Base-by-base conservation (phyloP, 2,329 filamentous ascomycete species). In the Calonectria multiphialidica region DNA sequence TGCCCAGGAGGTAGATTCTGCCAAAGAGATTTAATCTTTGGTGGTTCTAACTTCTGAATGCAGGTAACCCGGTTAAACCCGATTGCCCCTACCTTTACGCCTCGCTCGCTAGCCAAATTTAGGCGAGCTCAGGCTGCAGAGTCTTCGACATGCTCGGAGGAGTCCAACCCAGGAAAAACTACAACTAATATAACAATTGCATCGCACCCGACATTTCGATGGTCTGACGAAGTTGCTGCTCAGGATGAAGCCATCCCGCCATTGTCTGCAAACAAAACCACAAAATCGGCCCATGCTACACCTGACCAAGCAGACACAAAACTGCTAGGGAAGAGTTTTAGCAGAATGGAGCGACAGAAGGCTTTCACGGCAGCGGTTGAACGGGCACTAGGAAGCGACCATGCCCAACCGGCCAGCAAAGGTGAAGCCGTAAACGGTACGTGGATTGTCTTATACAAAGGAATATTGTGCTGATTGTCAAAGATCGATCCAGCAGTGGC, bases 41-140 rank as follows among this genome's bases (percentile, higher is more conserved):
- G 73, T 75, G 83, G 85, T 83, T 83, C 85, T 87, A 81, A 87
- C 81, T 80, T 82, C 79, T 81, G 76, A 72, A 78, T 82, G 76
- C 81, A 90, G 88, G 87, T 83, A 81, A 87, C 85, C 72, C 88
- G 84, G 78, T 82, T 91, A 76, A 91, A 91, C 81, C 89, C 89
- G 37, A 83, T 86, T 76, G 89, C 89, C 33, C 86, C 88, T 53
- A 86, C 87, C 66, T 91, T 91, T 72, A 90, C 88, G 1, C 89
- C 89, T 59, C 85, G 85, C 30, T 74, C 72, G 21, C 57, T 78
- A 33, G 74, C 75, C 15, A 79, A 76, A 69, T 70, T 71, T 21
- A 71, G 71, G 49, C 53, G 21, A 67, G 45, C 47, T 50, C 62
- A 25, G 30, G 72, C 21, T 40, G 33, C 40, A 75, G 72, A 77